A percentile compares a stretch with the other conserved stretches of the same genome.
phyloP scores from a whole-genome alignment of 352 stramenopile species.

The Globisporangium splendens region DNA sequence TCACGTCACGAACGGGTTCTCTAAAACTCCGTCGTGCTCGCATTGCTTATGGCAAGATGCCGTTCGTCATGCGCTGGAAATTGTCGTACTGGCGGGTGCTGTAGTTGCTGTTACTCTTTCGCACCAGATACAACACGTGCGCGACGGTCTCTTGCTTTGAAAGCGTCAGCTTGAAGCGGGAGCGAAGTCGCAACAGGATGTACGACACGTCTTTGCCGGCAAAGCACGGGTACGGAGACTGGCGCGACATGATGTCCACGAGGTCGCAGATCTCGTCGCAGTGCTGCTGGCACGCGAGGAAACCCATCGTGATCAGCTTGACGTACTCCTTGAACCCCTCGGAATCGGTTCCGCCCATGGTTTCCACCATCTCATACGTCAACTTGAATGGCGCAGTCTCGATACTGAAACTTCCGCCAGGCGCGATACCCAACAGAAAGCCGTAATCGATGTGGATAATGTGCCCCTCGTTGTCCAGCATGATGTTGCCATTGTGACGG shows the following conservation, averaged over 20 bases:
- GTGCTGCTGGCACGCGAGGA: slow-evolving; percentile 95
- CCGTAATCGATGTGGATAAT: slow-evolving; percentile 99
- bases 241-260: slow-evolving; percentile 95
- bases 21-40: no score
- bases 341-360: slow-evolving; percentile 92
- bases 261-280: slow-evolving; percentile 95
- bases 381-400: slow-evolving; percentile 99
- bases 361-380: slow-evolving; percentile 98
- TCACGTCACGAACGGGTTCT: no score
- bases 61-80: slow-evolving; percentile 94
- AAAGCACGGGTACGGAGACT: slow-evolving; percentile 97
- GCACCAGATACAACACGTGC: slow-evolving; percentile 88
- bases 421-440: slow-evolving; percentile 98
- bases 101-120: slow-evolving; percentile 92
- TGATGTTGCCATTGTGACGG: slow-evolving; percentile 99
- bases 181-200: slow-evolving; percentile 84
- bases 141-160: slow-evolving; percentile 89
- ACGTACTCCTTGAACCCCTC: slow-evolving; percentile 96
- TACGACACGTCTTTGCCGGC: slow-evolving; percentile 74
- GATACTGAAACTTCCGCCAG: slow-evolving; percentile 98
- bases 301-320: slow-evolving; percentile 95
- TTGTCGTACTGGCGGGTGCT: slow-evolving; percentile 92
- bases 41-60: slow-evolving; percentile 80
- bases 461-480: slow-evolving; percentile 97
- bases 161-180: slow-evolving; percentile 84